Percentiles rank a stretch among this genome's conserved stretches.
phyloP scores from a whole-genome alignment of 192 early-diverging fungal genomes.

The Rhizophagus clarus region DNA sequence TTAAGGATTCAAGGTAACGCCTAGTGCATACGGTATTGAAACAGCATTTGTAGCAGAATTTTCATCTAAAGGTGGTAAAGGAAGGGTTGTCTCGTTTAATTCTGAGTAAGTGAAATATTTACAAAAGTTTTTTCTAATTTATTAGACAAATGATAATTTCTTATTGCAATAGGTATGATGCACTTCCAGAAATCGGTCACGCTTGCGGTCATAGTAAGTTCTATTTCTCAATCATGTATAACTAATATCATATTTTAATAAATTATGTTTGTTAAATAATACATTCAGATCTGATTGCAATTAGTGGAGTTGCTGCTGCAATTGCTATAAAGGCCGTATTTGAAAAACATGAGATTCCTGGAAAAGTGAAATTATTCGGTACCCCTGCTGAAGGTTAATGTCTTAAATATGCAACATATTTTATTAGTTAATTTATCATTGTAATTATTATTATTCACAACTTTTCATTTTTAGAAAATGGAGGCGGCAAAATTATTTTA shows the following conservation, averaged over 20 bases:
- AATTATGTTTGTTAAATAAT: neutral
- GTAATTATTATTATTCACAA: neutral
- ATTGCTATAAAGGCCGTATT: conserved; percentile 40
- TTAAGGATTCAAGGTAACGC: conserved; percentile 68
- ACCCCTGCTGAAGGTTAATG: conserved; percentile 70
- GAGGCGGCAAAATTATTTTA: conserved; percentile 75
- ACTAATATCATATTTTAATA: neutral
- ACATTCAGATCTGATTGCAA: neutral
- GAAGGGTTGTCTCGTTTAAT: conserved; percentile 22
- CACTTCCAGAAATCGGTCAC: conserved; percentile 65
- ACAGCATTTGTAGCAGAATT: conserved; percentile 80
- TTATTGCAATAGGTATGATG: conserved; percentile 50
- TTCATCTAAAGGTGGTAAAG: conserved; percentile 39
- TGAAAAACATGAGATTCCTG: conserved; percentile 45
- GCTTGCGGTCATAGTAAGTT: conserved; percentile 64
- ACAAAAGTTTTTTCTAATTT: neutral
- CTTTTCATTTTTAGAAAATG: conserved; percentile 44
- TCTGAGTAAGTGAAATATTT: conserved; percentile 9
- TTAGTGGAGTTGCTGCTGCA: conserved; percentile 53
- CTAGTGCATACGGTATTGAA: conserved; percentile 59
- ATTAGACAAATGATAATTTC: neutral
- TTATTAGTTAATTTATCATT: neutral
- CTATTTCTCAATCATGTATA: neutral
- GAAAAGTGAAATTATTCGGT: conserved; percentile 71
- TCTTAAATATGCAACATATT: neutral